These are phyloP conservation scores for Penicillium palitans DNA, from an alignment of 2,329 filamentous ascomycete species.

Conservation along the genomic window DNA sequence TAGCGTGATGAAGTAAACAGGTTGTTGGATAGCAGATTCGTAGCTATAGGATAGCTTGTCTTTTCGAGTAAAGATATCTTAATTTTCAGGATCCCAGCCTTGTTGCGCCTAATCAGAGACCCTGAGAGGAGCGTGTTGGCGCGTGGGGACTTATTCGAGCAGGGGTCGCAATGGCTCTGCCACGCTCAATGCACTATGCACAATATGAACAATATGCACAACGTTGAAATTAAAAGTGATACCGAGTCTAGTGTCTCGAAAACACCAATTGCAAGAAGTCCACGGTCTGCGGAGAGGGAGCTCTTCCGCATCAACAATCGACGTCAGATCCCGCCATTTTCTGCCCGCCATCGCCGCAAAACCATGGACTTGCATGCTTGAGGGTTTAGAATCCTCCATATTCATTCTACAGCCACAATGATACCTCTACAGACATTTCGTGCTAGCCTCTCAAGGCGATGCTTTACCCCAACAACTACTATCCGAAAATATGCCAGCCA, in stretches of 20 bases:
- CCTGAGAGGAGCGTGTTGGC: slow-evolving; percentile 4
- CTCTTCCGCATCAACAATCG: slow-evolving; percentile 29
- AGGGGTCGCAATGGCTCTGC: not conserved
- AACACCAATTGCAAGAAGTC: slow-evolving; percentile 3
- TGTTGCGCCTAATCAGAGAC: not conserved
- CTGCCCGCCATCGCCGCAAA: slow-evolving; percentile 9
- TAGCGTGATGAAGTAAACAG: not conserved
- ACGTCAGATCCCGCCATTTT: slow-evolving; percentile 26
- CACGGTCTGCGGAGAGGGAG: slow-evolving; percentile 20
- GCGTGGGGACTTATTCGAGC: not conserved
- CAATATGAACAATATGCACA: not conserved
- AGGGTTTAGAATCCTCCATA: slow-evolving; percentile 10
- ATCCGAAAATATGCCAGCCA: slow-evolving; percentile 71
- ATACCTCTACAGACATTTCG: slow-evolving; percentile 22
- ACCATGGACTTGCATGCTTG: not conserved
- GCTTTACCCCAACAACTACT: slow-evolving; percentile 12
- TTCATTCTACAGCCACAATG: slow-evolving; percentile 15
- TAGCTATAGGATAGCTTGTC: not conserved
- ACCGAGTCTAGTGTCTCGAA: not conserved
- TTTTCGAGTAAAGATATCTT: not conserved
- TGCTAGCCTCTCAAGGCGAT: slow-evolving; percentile 17
- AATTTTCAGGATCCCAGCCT: not conserved
- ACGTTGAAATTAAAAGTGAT: not conserved
- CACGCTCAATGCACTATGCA: not conserved
- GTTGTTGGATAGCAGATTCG: not conserved